Percentiles rank a stretch among this genome's conserved stretches.
Evolutionary conservation across 1,284 basidiomycete species (phyloP).

Genomic region (Pyrrhoderma noxium): DNA sequence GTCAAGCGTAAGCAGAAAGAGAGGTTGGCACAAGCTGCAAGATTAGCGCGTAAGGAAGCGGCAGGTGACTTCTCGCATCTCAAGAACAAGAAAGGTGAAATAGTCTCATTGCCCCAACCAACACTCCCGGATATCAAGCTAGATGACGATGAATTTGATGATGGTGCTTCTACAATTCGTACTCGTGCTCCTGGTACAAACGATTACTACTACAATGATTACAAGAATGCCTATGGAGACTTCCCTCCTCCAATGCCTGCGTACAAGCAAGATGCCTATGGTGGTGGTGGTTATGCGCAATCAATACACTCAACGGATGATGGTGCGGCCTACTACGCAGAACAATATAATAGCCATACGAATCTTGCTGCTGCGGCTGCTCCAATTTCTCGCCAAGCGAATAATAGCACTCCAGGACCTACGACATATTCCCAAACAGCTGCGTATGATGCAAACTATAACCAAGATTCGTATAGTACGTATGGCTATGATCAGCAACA

Average conservation of each 20-base stretch:
- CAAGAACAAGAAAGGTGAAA: constrained; percentile 89
- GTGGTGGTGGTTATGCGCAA: constrained; percentile 1
- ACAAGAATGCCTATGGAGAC: constrained; percentile 11
- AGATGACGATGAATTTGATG: constrained; percentile 18
- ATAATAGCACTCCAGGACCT: constrained; percentile 6
- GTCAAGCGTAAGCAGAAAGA: constrained; percentile 90
- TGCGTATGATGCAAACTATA: constrained; percentile 6
- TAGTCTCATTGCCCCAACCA: constrained; percentile 87
- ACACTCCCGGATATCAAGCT: constrained; percentile 85
- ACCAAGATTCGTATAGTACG: constrained; percentile 1
- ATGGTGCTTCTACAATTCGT: constrained; percentile 13
- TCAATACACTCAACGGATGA: constrained; percentile 15
- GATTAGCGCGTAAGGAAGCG: constrained; percentile 85
- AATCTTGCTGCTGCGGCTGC: constrained; percentile 15
- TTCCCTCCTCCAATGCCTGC: constrained; percentile 17
- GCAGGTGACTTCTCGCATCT: constrained; percentile 84
- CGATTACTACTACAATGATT: constrained; percentile 16
- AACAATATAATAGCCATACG: constrained; percentile 13
- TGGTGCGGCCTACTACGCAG: constrained; percentile 2
- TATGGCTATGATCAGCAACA: background rate
- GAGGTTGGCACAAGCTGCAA: constrained; percentile 75
- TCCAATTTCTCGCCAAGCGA: constrained; percentile 12
- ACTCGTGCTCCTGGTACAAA: constrained; percentile 10
- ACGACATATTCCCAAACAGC: constrained; percentile 13
- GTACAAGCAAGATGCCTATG: constrained; percentile 8